Evolutionary conservation across 2,329 filamentous ascomycete species (phyloP), one percentile per base, ranked within the genome.

Genomic region (Hypoxylon rubiginosum): DNA sequence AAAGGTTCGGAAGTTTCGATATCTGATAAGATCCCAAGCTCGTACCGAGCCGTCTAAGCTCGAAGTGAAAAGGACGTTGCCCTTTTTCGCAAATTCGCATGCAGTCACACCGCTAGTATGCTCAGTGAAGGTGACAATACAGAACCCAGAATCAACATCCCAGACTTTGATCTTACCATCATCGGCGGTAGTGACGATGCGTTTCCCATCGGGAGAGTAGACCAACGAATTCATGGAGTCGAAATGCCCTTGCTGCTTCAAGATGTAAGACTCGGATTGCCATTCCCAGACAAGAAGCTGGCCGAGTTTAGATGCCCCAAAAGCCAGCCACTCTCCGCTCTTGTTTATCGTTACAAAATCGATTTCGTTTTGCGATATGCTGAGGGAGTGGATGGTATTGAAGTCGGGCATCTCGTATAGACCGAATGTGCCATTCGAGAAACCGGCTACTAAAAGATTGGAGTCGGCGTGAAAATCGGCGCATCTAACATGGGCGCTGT

Each of bases 201-300:
- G 90, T 75, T 97, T 93, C 4, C 96, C 95, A 74, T 97, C 95
- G 0, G 96, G 94, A 4, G 96, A 95, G 80, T 98, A 99, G 8
- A 92, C 91, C 3, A 99, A 84, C 0, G 94, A 88, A 79, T 98
- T 98, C 88, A 98, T 94, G 1, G 93, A 92, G 78, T 99, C 96
- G 70, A 97, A 94, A 80, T 99, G 96, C 0, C 95, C 96, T 79
- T 98, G 96, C 76, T 99, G 96, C 81, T 99, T 99, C 51, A 99
- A 84, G 63, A 99, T 97, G 79, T 99, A 99, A 5, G 95, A 98
- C 79, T 99, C 97, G 0, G 96, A 99, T 77, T 98, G 95, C 94
- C 97, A 99, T 79, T 99, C 96, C 96, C 96, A 99, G 3, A 99
- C 96, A 3, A 99, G 83, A n/a, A 99, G 84, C 77, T 99, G 96